Conservation (phyloP, 495 filamentous ascomycete species). For the Pyrenula aspistea region DNA sequence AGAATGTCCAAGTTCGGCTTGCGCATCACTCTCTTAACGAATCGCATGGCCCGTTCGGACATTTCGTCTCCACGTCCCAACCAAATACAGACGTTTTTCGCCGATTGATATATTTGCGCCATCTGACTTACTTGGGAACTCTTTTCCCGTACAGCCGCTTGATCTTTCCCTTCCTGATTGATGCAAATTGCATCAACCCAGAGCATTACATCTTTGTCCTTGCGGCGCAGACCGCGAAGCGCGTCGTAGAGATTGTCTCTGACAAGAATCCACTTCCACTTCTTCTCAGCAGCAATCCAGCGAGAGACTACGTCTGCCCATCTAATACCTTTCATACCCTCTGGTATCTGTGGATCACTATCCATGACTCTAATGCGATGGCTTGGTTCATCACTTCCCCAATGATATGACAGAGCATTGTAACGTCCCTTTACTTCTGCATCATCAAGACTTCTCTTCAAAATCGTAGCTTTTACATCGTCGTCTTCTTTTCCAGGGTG, state of each 20-base stretch:
- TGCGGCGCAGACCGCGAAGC: neutral
- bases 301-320: neutral
- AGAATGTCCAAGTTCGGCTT: neutral
- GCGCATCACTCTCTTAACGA: neutral
- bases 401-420: neutral
- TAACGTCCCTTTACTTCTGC: neutral
- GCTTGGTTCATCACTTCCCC: neutral
- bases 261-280: neutral
- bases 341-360: neutral
- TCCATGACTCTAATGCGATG: neutral
- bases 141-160: neutral
- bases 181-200: slow-evolving; percentile 1
- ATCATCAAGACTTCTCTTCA: neutral
- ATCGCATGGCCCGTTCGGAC: neutral
- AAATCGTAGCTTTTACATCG: neutral
- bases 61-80: neutral
- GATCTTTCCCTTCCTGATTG: slow-evolving; percentile 1
- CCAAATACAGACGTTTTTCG: neutral
- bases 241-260: neutral
- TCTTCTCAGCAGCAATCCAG: neutral
- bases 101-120: neutral
- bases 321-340: neutral
- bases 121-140: neutral
- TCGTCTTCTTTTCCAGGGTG: neutral
- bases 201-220: neutral